phyloP scores from a whole-genome alignment of 2,329 filamentous ascomycete genomes.

The Anthostomella pinea region DNA sequence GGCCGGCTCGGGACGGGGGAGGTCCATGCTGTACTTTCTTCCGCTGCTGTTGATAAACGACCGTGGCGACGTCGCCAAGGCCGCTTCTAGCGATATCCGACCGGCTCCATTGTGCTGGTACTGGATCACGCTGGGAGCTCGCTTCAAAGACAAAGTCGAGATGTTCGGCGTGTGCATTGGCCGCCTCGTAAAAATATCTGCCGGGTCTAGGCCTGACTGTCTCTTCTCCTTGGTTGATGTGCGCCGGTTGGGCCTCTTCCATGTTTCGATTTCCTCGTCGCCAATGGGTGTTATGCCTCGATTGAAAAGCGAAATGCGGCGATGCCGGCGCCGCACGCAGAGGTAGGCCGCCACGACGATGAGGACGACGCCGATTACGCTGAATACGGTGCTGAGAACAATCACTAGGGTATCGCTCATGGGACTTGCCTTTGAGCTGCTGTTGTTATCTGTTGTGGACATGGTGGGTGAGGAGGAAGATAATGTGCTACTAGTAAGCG shows the following conservation, averaged over 20 bases:
- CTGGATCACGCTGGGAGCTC: conserved; percentile 53
- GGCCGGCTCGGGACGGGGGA: conserved; percentile 43
- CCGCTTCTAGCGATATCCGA: conserved; percentile 31
- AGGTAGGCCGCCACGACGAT: conserved; percentile 36
- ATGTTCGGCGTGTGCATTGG: conserved; percentile 32
- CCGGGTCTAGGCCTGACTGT: too few species aligned
- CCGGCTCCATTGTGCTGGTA: conserved; percentile 42
- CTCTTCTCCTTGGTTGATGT: conserved; percentile 31
- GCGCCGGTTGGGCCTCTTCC: conserved; percentile 45
- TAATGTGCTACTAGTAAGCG: not conserved
- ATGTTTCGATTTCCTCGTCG: conserved; percentile 64
- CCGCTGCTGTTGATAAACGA: conserved; percentile 35
- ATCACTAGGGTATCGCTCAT: conserved; percentile 46
- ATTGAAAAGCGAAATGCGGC: conserved; percentile 42
- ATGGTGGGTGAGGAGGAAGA: conserved; percentile 10
- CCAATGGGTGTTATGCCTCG: conserved; percentile 60
- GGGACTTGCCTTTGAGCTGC: conserved; percentile 14
- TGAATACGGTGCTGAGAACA: conserved; percentile 47
- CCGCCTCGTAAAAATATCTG: conserved; percentile 24
- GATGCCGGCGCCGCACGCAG: conserved; percentile 40
- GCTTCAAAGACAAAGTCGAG: conserved; percentile 39
- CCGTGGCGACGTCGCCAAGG: conserved; percentile 29
- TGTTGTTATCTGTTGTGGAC: conserved; percentile 11
- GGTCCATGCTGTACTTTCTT: conserved; percentile 45
- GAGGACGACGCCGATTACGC: conserved; percentile 43